A percentile compares a stretch with the other conserved stretches of the same genome.
These are phyloP conservation scores for Phytophthora lateralis DNA, from an alignment of 352 stramenopile genomes.

Conservation along the genomic window DNA sequence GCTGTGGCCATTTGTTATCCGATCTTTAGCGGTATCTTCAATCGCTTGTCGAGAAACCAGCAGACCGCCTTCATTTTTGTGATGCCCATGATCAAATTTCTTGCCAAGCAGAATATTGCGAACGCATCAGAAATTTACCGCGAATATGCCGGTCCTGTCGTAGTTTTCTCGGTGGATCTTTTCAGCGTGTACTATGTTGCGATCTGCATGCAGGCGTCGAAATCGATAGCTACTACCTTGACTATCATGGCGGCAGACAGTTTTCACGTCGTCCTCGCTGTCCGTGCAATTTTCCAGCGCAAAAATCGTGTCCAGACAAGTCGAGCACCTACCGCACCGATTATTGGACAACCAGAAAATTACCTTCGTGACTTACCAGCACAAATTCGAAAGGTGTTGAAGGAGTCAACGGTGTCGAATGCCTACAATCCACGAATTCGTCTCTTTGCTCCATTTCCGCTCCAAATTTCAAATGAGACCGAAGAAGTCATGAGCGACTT, in stretches of 20 bases:
- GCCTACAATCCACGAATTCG: background rate
- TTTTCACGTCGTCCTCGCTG: constrained; percentile 10
- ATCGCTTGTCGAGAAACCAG: constrained; percentile 1
- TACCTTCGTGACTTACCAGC: constrained; percentile 8
- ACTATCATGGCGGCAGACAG: constrained; percentile 13
- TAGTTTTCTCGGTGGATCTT: constrained; percentile 34
- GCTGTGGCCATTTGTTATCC: constrained; percentile 23
- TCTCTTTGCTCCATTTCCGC: constrained; percentile 15
- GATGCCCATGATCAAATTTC: constrained; percentile 31
- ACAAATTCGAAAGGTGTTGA: background rate
- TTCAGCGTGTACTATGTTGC: constrained; percentile 37
- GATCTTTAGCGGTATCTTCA: constrained; percentile 25
- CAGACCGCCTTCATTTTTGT: constrained; percentile 23
- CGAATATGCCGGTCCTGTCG: constrained; percentile 24
- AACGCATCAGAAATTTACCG: constrained; percentile 12
- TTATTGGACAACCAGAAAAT: background rate
- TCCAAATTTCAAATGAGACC: constrained; percentile 3
- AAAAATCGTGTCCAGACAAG: background rate
- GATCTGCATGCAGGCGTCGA: constrained; percentile 34
- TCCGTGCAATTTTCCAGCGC: constrained; percentile 14
- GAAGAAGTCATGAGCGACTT: constrained; percentile 2
- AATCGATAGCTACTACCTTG: constrained; percentile 10
- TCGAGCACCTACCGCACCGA: background rate
- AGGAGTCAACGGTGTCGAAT: background rate
- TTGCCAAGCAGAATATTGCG: constrained; percentile 28